Conservation (phyloP, 148 eudicot genomes). For the Fagopyrum esculentum region DNA sequence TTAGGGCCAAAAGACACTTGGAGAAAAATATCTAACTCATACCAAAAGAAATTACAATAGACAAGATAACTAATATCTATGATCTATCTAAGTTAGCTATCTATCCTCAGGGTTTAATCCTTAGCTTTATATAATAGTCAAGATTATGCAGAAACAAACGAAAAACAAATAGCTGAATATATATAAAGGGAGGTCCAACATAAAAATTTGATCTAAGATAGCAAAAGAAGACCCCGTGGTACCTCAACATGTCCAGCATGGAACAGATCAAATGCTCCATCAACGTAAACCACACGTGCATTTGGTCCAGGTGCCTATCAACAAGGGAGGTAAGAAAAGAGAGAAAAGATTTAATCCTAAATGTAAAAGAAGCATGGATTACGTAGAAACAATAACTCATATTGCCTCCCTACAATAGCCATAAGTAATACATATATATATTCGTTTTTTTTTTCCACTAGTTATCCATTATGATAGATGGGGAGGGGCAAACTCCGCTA, state of each 20-base stretch:
- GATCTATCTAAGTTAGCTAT: background rate
- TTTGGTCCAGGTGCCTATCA: conserved; percentile 86
- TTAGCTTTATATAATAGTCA: background rate
- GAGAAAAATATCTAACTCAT: background rate
- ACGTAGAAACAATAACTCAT: background rate
- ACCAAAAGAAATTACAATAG: background rate
- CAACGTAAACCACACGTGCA: conserved; percentile 90
- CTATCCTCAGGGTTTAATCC: background rate
- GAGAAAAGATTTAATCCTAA: background rate
- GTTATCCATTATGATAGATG: background rate
- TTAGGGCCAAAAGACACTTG: background rate
- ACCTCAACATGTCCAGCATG: conserved; percentile 99
- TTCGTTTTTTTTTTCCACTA: background rate
- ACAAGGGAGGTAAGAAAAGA: conserved; percentile 4
- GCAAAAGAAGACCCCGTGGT: background rate
- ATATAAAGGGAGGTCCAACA: background rate
- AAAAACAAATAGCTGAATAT: background rate
- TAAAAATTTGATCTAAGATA: background rate
- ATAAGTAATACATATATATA: background rate
- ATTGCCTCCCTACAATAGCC: background rate
- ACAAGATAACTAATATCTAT: background rate
- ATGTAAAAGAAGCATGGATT: background rate
- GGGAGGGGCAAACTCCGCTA: background rate
- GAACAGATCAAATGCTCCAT: conserved; percentile 96
- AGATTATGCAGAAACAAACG: background rate